Evolutionary conservation across 352 stramenopile species (phyloP).

Genomic region (Phytophthora colocasiae): DNA sequence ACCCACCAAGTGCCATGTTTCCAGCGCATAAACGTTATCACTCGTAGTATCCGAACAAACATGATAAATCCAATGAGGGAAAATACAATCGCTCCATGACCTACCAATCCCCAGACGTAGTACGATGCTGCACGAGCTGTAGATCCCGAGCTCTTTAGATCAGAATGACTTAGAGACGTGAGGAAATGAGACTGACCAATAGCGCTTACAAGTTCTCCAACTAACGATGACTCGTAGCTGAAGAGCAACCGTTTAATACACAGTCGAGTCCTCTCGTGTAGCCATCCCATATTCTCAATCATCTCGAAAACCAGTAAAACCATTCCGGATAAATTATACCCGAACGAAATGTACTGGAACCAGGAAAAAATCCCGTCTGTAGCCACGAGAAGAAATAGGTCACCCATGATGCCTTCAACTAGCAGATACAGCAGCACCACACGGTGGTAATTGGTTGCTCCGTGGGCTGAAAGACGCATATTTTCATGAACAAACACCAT

Average conservation of each 20-base stretch:
- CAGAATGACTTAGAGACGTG: constrained; percentile 9
- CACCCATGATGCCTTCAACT: constrained; percentile 33
- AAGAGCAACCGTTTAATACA: constrained; percentile 33
- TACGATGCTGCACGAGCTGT: constrained; percentile 24
- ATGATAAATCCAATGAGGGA: constrained; percentile 24
- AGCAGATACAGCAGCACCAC: constrained; percentile 27
- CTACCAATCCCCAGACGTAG: constrained; percentile 32
- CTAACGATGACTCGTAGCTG: constrained; percentile 32
- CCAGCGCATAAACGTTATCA: constrained; percentile 16
- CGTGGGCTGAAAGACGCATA: constrained; percentile 21
- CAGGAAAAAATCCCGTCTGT: constrained; percentile 25
- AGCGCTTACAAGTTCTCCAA: constrained; percentile 29
- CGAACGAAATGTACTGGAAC: constrained; percentile 37
- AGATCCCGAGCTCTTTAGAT: constrained; percentile 7
- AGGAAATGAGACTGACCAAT: constrained; percentile 16
- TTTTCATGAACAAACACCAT: constrained; percentile 26
- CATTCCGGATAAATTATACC: constrained; percentile 36
- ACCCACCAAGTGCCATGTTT: constrained; percentile 13
- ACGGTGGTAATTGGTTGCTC: constrained; percentile 23
- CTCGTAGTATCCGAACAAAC: constrained; percentile 6
- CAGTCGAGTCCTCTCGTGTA: constrained; percentile 4
- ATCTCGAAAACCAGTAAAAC: constrained; percentile 22
- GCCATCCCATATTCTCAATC: constrained; percentile 20
- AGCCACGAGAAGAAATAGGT: constrained; percentile 33
- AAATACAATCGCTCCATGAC: constrained; percentile 28